Percentiles rank a stretch among this genome's conserved stretches.
Conservation (phyloP, 495 filamentous ascomycete species). For the Podospora comata region DNA sequence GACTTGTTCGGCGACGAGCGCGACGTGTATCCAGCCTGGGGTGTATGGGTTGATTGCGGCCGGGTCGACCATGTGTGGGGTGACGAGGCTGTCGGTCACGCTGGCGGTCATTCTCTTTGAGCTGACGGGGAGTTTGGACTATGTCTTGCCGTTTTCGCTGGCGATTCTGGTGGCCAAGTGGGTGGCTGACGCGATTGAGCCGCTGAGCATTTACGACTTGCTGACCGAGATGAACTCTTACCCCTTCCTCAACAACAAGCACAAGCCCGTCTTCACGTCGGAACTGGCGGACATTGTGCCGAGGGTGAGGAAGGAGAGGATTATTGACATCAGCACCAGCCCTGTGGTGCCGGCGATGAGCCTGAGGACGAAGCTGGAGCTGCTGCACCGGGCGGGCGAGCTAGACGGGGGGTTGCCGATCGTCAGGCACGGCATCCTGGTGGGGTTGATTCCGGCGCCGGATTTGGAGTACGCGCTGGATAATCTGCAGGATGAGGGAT, state of each 20-base stretch:
- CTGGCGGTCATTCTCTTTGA: conserved; percentile 95
- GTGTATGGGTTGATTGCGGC: conserved; percentile 95
- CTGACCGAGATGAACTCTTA: conserved; percentile 97
- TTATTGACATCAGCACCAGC: conserved; percentile 84
- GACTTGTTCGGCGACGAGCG: conserved; percentile 64
- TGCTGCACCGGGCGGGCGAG: conserved; percentile 80
- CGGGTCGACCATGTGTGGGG: conserved; percentile 96
- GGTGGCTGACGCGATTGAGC: conserved; percentile 95
- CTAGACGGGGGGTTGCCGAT: conserved; percentile 91
- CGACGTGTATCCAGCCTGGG: conserved; percentile 87
- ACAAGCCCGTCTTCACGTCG: conserved; percentile 81
- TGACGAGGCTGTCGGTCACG: conserved; percentile 90
- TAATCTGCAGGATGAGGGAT: conserved; percentile 68
- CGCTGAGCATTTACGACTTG: conserved; percentile 90
- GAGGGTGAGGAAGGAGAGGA: conserved; percentile 63
- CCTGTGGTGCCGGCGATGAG: conserved; percentile 69
- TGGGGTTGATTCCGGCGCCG: conserved; percentile 88
- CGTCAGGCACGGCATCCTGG: conserved; percentile 70
- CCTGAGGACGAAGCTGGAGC: conserved; percentile 74
- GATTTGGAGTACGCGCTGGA: conserved; percentile 94
- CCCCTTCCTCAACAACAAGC: conserved; percentile 91
- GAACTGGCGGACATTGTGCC: conserved; percentile 83
- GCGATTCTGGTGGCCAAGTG: conserved; percentile 93
- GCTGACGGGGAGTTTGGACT: conserved; percentile 87
- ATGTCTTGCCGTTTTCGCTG: conserved; percentile 92